Conservation (phyloP, 768 basidiomycete genomes). For the Podaxis mareebaensis region DNA sequence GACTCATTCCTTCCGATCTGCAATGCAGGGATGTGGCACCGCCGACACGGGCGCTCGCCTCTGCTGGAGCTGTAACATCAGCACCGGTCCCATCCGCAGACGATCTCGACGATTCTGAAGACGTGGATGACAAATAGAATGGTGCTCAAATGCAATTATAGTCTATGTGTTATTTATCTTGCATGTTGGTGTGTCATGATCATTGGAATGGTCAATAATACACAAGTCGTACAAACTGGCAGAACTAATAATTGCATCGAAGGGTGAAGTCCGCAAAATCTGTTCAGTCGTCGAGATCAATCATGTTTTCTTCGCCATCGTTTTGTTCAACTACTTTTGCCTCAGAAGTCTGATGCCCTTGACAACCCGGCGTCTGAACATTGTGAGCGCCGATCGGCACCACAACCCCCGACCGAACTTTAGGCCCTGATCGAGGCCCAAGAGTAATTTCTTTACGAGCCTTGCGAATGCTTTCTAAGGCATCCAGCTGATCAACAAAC, state of each 20-base stretch:
- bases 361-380: background rate
- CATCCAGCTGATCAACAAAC: conserved; percentile 45
- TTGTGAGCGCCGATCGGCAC: conserved; percentile 27
- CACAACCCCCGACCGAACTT: conserved; percentile 61
- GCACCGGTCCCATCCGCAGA: conserved; percentile 76
- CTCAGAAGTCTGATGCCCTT: conserved; percentile 6
- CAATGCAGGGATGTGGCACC: conserved; percentile 62
- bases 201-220: conserved; percentile 3
- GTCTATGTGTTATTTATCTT: background rate
- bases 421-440: conserved; percentile 64
- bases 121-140: conserved; percentile 23
- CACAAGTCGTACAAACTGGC: conserved; percentile 4
- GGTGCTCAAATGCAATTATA: conserved; percentile 10
- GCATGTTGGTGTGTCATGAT: conserved; percentile 2
- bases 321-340: background rate
- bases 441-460: conserved; percentile 56
- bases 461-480: conserved; percentile 51
- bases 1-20: background rate
- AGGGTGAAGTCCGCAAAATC: background rate
- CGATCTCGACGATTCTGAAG: conserved; percentile 49
- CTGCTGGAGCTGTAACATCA: conserved; percentile 66
- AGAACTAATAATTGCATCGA: no score
- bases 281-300: conserved; percentile 44
- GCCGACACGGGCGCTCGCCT: conserved; percentile 34
- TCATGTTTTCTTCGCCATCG: conserved; percentile 31